Evolutionary conservation across 2,329 filamentous ascomycete genomes (phyloP), one percentile per base, ranked within the genome.

Genomic region (Trichophaea hybrida): DNA sequence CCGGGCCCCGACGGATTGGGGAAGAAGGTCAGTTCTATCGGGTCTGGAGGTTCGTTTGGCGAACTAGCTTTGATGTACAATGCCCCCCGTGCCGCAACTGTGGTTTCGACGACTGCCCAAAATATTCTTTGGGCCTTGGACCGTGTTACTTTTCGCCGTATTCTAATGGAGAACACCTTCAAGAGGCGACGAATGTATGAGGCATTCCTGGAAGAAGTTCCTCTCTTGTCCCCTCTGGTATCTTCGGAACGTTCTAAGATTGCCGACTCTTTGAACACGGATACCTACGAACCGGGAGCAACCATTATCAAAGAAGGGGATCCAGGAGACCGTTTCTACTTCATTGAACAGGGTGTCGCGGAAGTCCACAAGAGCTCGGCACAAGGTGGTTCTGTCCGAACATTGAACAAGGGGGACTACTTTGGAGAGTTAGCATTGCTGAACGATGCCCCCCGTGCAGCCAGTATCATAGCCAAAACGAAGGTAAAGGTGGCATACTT

Each of bases 1-100:
- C 78, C 88, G 6, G 91, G 91, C 0, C 77, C 80, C 0, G 83
- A 90, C 51, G 93, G 91, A 8, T 78, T 96, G 74, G 93, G 93
- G 54, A 77, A 78, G 62, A 86, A 88, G 69, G 91, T 97, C 33
- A 83, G 82, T 68, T 83, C 79, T 40, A 94, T 94, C 60, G 84
- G 87, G 49, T 81, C 89, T 2, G 93, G 93, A 54, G 90, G 90
- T 62, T 95, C 89, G 3, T 98, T 98, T 73, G 93, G 93, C 68
- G 93, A 98, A 75, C 78, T 98, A 59, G 93, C 93, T 10, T 78
- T 98, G 69, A 97, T 98, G 93, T 97, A 98, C 76, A 96, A 97
- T 70, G 89, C 93, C 24, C 93, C 93, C 32, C 88, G 93, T 70
- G 93, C 93, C 46, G 93, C 93, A 2, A 97, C 93, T 0, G 88